Conservation (phyloP, 1,284 basidiomycete species). For the Trichosporon ovoides region DNA sequence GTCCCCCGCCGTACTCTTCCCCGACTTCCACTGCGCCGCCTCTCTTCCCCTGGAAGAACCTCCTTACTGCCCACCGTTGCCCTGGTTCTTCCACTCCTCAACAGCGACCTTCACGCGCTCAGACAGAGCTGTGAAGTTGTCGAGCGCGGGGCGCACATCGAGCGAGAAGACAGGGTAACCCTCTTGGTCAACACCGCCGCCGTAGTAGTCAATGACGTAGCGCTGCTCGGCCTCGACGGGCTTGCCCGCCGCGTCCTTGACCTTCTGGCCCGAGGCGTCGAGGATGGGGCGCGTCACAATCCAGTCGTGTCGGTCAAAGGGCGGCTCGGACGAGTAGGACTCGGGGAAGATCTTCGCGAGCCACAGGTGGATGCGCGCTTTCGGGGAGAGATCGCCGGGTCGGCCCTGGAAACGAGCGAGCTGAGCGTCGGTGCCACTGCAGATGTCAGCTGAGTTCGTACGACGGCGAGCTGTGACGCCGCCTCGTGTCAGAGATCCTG, state of each 20-base stretch:
- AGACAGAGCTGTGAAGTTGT: slow-evolving; percentile 66
- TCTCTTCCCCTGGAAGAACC: too few species aligned
- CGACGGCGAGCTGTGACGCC: too few species aligned
- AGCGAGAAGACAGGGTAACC: slow-evolving; percentile 86
- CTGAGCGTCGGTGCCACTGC: slow-evolving; percentile 54
- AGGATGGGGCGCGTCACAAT: slow-evolving; percentile 65
- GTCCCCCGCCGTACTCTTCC: neutral
- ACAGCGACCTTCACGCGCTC: slow-evolving; percentile 66
- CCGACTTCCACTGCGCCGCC: neutral
- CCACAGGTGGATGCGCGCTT: slow-evolving; percentile 78
- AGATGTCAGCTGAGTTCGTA: neutral
- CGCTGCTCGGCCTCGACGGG: slow-evolving; percentile 54
- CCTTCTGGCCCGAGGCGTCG: slow-evolving; percentile 56
- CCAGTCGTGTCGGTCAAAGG: slow-evolving; percentile 99
- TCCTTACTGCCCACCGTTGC: neutral
- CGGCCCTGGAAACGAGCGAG: slow-evolving; percentile 82
- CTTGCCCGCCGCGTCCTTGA: slow-evolving; percentile 7
- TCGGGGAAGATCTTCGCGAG: slow-evolving; percentile 83
- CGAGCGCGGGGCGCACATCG: slow-evolving; percentile 84
- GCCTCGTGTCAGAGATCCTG: too few species aligned
- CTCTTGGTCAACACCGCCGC: slow-evolving; percentile 73
- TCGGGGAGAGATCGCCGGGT: slow-evolving; percentile 73
- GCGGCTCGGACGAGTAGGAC: slow-evolving; percentile 80
- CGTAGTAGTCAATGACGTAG: slow-evolving; percentile 96
- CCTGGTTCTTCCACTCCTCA: slow-evolving; percentile 58